Evolutionary conservation across 352 stramenopile genomes (phyloP), one percentile per base, ranked within the genome.

Genomic region (Phytophthora sp.): DNA sequence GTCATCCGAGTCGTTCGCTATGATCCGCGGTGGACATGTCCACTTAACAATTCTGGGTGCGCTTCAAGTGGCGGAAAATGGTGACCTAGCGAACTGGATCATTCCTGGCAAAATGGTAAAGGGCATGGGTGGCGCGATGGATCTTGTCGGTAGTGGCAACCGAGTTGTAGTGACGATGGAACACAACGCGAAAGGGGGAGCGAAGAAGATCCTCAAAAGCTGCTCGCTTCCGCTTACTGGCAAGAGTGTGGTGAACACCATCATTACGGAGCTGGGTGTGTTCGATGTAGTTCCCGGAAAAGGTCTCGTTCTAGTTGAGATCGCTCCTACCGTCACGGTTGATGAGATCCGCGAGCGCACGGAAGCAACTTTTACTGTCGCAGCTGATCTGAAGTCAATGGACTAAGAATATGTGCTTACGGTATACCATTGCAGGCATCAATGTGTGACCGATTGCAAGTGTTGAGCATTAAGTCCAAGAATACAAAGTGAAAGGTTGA

Each of bases 91-190:
- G 28, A 98, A 97, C 69, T 99, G 92, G 92, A 98, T 97, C 54
- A 98, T 98, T 43, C 96, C 96, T 4, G 96, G 96, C 28, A 98
- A 98, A 74, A 95, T 99, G 76, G 79, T 98, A 20, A 99, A 99
- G 74, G 96, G 95, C 60, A 99, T 99, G 97, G 97, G 97, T 20
- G 97, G 97, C 51, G 97, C 97, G 9, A 99, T 99, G 97, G 97
- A 99, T 73, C 79, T 99, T 21, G 96, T 99, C 9, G 92, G 88
- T 20, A 92, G 83, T 21, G 92, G 89, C 24, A 97, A 96, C 52
- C 83, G 89, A 48, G 95, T 99, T 4, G 92, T 99, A 30, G 94
- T 99, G 10, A 98, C 96, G 6, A 99, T 99, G 97, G 95, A 99
- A 55, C 97, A 99, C 73, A 97, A 92, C 31, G 89, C 93, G 21